Evolutionary conservation across 192 early-diverging fungal species (phyloP).

Genomic region (Umbelopsis vinacea): DNA sequence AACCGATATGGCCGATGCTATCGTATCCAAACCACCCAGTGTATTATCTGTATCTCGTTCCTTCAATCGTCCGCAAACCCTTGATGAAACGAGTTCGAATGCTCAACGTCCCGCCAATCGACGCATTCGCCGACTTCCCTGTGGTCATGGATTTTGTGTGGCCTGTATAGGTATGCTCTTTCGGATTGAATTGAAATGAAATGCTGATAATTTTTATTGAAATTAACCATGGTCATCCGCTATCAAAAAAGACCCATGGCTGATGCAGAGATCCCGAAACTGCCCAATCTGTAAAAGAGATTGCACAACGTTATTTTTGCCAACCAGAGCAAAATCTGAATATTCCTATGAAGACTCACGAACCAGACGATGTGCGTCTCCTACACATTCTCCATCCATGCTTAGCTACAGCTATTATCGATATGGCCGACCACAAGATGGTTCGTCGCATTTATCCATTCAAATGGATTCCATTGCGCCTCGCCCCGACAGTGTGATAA

Average conservation of each 20-base stretch:
- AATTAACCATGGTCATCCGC: too few species aligned
- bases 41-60: not conserved
- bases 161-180: slow-evolving; percentile 39
- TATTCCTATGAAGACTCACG: slow-evolving; percentile 13
- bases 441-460: slow-evolving; percentile 7
- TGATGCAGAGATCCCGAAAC: slow-evolving; percentile 33
- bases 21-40: slow-evolving; percentile 8
- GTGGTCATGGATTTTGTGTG: slow-evolving; percentile 45
- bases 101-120: slow-evolving; percentile 1
- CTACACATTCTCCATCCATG: slow-evolving; percentile 16
- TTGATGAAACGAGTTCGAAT: not conserved
- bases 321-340: slow-evolving; percentile 17
- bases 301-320: slow-evolving; percentile 7
- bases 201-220: too few species aligned
- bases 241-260: slow-evolving; percentile 34
- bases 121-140: slow-evolving; percentile 37
- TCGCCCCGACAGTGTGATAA: not conserved
- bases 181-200: not conserved
- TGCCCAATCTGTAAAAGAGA: slow-evolving; percentile 18
- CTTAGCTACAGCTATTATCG: slow-evolving; percentile 20
- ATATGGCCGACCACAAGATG: slow-evolving; percentile 8
- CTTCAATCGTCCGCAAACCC: not conserved
- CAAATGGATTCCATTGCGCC: slow-evolving; percentile 17
- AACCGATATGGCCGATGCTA: not conserved
- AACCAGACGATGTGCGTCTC: slow-evolving; percentile 1